Conservation (phyloP, 768 basidiomycete genomes). For the Phanerochaete sordida region DNA sequence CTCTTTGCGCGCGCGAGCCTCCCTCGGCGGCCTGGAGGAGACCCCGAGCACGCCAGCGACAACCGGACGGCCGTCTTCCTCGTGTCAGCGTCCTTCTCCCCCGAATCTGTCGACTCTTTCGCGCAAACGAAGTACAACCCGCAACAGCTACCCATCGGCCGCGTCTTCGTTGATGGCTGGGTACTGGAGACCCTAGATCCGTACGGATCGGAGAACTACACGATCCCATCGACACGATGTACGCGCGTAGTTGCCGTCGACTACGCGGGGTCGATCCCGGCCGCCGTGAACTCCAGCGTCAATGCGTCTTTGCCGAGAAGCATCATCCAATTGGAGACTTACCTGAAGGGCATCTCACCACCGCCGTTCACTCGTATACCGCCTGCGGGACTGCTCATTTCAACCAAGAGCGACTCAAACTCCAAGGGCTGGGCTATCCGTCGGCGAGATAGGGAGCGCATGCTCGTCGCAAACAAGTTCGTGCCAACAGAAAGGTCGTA, state of each 20-base stretch:
- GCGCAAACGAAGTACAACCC: constrained; percentile 72
- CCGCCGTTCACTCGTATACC: constrained; percentile 72
- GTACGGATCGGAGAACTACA: constrained; percentile 89
- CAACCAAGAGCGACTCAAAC: constrained; percentile 49
- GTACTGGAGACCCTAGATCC: constrained; percentile 95
- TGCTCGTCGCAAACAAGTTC: constrained; percentile 55
- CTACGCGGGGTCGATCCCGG: constrained; percentile 81
- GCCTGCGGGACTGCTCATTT: constrained; percentile 54
- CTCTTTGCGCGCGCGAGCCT: constrained; percentile 53
- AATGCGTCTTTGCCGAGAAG: constrained; percentile 74
- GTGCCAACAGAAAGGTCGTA: constrained; percentile 48
- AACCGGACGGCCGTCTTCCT: constrained; percentile 69
- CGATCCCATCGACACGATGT: constrained; percentile 90
- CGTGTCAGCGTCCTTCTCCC: constrained; percentile 79
- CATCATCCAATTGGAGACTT: constrained; percentile 71
- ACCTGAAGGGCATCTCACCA: constrained; percentile 61
- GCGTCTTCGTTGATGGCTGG: constrained; percentile 90
- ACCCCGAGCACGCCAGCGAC: constrained; percentile 33
- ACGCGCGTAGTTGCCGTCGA: constrained; percentile 84
- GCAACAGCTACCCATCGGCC: constrained; percentile 67
- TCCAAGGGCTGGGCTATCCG: constrained; percentile 56
- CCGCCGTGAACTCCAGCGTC: constrained; percentile 80
- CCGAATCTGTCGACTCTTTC: constrained; percentile 57
- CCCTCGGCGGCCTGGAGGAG: constrained; percentile 42
- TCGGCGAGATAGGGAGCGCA: constrained; percentile 55